A percentile compares a stretch with the other conserved stretches of the same genome.
Conservation (phyloP, 2,329 filamentous ascomycete genomes). For the Paracoccidioides brasiliensis region DNA sequence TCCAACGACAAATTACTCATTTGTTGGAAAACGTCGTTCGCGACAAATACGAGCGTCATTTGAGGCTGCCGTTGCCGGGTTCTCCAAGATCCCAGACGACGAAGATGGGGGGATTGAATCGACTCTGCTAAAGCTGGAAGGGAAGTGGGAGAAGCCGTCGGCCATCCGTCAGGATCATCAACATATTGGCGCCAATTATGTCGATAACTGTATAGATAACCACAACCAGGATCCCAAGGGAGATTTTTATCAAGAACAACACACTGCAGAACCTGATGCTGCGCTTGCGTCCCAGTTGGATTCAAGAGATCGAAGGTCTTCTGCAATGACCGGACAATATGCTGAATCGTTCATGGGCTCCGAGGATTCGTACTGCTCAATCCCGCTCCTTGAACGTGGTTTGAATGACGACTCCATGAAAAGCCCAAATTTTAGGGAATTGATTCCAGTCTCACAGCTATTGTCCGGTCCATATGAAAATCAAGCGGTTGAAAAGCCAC, state of each 20-base stretch:
- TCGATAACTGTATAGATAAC: neutral
- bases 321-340: conserved; percentile 23
- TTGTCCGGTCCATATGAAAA: conserved; percentile 19
- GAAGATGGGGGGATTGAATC: conserved; percentile 83
- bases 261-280: neutral
- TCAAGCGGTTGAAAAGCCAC: conserved; percentile 17
- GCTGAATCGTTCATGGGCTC: conserved; percentile 44
- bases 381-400: conserved; percentile 61
- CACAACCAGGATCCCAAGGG: conserved; percentile 9
- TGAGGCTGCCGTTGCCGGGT: conserved; percentile 72
- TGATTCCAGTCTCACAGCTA: conserved; percentile 14
- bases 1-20: conserved; percentile 27
- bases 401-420: conserved; percentile 37
- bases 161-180: neutral
- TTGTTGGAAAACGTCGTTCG: conserved; percentile 41
- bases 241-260: neutral
- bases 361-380: conserved; percentile 61
- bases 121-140: conserved; percentile 83
- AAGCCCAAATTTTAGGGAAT: conserved; percentile 22
- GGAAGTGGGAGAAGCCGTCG: conserved; percentile 54
- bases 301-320: conserved; percentile 4
- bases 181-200: neutral
- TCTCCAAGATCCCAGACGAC: conserved; percentile 81
- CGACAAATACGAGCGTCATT: conserved; percentile 57
- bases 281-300: neutral